Conservation (phyloP, 2,329 filamentous ascomycete species). For the Fusarium irregulare region DNA sequence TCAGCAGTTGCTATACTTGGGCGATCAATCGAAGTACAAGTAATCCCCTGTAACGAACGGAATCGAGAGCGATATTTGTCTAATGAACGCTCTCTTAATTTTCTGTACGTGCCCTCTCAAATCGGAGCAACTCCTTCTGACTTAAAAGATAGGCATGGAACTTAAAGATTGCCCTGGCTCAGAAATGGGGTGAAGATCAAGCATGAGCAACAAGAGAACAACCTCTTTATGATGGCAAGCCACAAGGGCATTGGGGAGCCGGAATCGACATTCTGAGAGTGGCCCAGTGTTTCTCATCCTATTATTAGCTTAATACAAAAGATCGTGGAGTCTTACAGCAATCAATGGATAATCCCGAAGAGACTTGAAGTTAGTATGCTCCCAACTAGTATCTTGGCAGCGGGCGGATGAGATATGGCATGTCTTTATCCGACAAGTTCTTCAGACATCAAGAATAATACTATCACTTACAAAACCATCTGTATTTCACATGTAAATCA, state of each 20-base stretch:
- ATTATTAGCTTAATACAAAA: neutral
- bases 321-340: neutral
- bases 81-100: neutral
- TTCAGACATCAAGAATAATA: neutral
- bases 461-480: neutral
- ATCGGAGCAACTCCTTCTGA: too few species aligned
- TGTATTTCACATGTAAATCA: neutral
- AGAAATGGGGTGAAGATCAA: neutral
- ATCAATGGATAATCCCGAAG: neutral
- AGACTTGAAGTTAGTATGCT: neutral
- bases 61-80: neutral
- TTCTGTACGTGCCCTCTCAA: fast-evolving
- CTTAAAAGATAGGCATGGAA: neutral
- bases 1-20: neutral
- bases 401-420: neutral
- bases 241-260: neutral
- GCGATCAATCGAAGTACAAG: neutral
- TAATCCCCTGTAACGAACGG: neutral
- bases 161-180: neutral
- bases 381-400: fast-evolving
- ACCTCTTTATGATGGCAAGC: neutral
- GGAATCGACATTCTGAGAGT: neutral
- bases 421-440: neutral
- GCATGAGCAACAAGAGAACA: neutral
- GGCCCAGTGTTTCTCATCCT: neutral